A percentile compares a stretch with the other conserved stretches of the same genome.
These are phyloP conservation scores for Brasenia schreberi DNA, from an alignment of 164 flowering plant genomes.

Conservation along the genomic window DNA sequence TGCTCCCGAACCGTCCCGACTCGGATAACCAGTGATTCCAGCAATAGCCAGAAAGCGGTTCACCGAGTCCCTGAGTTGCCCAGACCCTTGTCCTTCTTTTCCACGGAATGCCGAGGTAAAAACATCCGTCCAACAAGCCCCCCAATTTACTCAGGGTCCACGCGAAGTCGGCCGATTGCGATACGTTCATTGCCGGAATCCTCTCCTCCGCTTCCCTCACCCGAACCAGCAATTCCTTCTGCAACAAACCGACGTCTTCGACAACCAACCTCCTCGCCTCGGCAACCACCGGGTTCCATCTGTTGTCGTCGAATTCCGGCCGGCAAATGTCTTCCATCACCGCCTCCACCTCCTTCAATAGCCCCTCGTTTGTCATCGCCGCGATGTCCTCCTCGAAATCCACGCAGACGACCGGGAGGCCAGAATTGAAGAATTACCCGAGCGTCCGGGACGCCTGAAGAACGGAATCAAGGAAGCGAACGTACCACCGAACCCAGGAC, in stretches of 20 bases:
- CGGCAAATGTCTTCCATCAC: slow-evolving; percentile 27
- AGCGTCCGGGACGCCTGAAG: slow-evolving; percentile 32
- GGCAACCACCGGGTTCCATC: slow-evolving; percentile 22
- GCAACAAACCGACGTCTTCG: slow-evolving; percentile 29
- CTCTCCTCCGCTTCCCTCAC: slow-evolving; percentile 32
- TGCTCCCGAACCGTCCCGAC: not conserved
- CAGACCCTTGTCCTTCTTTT: not conserved
- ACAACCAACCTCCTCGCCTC: slow-evolving; percentile 28
- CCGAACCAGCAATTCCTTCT: slow-evolving; percentile 33
- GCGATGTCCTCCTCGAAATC: slow-evolving; percentile 20
- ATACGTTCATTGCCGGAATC: slow-evolving; percentile 1
- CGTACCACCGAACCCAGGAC: slow-evolving; percentile 63
- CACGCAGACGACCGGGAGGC: slow-evolving; percentile 2
- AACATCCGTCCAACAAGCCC: not conserved
- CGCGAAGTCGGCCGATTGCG: not conserved
- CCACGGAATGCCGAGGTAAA: not conserved
- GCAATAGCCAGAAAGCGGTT: not conserved
- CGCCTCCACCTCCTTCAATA: slow-evolving; percentile 26
- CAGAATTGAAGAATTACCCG: slow-evolving; percentile 32
- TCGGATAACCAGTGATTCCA: not conserved
- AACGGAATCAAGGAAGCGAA: slow-evolving; percentile 33
- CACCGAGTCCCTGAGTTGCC: not conserved
- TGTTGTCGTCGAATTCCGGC: slow-evolving; percentile 32
- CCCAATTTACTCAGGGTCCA: not conserved
- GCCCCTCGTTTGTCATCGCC: slow-evolving; percentile 19